Evolutionary conservation across 768 basidiomycete genomes (phyloP).

Genomic region (Phaeolepiota aurea): DNA sequence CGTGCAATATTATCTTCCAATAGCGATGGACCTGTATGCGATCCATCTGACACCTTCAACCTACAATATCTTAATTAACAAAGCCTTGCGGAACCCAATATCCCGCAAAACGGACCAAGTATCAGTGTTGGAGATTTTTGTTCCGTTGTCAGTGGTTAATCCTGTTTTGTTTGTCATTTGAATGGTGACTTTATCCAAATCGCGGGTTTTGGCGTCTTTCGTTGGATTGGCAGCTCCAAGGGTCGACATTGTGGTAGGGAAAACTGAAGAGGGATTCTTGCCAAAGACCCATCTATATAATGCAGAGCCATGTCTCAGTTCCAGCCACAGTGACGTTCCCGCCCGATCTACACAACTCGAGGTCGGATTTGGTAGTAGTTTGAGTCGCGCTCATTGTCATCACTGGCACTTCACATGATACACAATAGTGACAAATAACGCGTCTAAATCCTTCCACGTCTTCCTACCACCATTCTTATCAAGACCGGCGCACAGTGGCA

Average conservation of each 20-base stretch:
- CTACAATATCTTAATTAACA: conserved; percentile 20
- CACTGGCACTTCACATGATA: too few species aligned
- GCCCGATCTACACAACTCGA: too few species aligned
- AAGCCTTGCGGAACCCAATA: background rate
- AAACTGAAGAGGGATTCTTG: too few species aligned
- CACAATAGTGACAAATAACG: conserved; percentile 23
- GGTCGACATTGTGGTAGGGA: conserved; percentile 16
- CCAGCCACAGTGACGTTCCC: too few species aligned
- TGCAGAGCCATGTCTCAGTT: too few species aligned
- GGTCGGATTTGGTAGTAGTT: too few species aligned
- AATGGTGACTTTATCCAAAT: conserved; percentile 23
- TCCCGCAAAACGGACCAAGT: conserved; percentile 39
- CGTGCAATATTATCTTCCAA: conserved; percentile 73
- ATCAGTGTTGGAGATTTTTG: conserved; percentile 52
- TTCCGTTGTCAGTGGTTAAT: conserved; percentile 58
- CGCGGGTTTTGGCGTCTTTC: conserved; percentile 23
- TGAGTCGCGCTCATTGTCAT: too few species aligned
- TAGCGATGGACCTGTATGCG: conserved; percentile 55
- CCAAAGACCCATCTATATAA: too few species aligned
- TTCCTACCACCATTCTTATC: background rate
- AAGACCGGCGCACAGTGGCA: background rate
- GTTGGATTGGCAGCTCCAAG: conserved; percentile 12
- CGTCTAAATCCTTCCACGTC: conserved; percentile 12
- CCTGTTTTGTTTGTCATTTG: conserved; percentile 17
- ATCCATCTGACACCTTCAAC: conserved; percentile 42